A percentile compares a stretch with the other conserved stretches of the same genome.
These are phyloP conservation scores for Vanderwaltozyma verrucispora DNA, from an alignment of 805 yeast species.

Conservation along the genomic window DNA sequence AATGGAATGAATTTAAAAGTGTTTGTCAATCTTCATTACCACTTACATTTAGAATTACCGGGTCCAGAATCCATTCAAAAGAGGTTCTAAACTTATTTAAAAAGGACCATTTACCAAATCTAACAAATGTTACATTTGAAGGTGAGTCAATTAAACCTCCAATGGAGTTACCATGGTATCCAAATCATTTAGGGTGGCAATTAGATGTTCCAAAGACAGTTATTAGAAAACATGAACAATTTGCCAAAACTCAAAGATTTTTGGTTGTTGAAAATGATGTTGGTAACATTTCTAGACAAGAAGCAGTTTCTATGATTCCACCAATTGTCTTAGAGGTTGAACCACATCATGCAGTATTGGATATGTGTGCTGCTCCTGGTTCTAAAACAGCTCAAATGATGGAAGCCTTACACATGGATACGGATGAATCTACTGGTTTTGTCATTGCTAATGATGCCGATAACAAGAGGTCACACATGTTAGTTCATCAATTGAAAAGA, in stretches of 20 bases:
- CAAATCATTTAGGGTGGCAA: conserved; percentile 85
- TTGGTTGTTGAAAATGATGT: conserved; percentile 91
- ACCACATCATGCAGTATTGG: conserved; percentile 86
- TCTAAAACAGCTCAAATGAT: conserved; percentile 94
- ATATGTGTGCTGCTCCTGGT: conserved; percentile 99
- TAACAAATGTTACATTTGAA: conserved; percentile 58
- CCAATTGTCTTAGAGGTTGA: conserved; percentile 84
- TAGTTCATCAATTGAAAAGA: conserved; percentile 93
- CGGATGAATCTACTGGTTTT: conserved; percentile 66
- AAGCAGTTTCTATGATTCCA: conserved; percentile 98
- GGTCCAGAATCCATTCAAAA: conserved; percentile 72
- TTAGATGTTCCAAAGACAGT: conserved; percentile 84
- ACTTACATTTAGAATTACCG: conserved; percentile 89
- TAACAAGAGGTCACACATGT: conserved; percentile 91
- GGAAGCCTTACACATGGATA: conserved; percentile 71
- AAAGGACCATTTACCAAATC: conserved; percentile 58
- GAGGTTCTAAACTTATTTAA: conserved; percentile 67
- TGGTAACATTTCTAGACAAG: conserved; percentile 92
- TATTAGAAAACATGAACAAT: conserved; percentile 76
- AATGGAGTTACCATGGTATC: conserved; percentile 72
- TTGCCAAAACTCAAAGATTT: conserved; percentile 79
- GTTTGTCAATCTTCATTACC: conserved; percentile 77
- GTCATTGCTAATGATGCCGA: conserved; percentile 96
- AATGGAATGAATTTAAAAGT: conserved; percentile 70
- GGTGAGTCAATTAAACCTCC: conserved; percentile 67